Conservation (phyloP, 2,329 filamentous ascomycete species). For the Cytospora chrysosperma region DNA sequence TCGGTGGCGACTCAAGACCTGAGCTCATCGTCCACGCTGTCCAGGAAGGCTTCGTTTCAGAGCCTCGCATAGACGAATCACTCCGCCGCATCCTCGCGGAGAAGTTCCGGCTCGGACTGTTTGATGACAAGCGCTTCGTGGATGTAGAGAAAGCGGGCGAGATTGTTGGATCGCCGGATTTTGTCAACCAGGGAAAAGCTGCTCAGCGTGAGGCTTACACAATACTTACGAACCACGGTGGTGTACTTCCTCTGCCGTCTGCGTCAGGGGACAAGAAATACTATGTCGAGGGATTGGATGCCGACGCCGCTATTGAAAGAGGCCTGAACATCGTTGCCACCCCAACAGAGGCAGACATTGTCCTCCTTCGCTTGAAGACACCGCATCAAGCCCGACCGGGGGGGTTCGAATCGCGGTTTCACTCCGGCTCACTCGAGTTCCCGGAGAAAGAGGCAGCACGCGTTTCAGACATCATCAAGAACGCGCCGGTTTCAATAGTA, state of each 20-base stretch:
- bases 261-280: not conserved
- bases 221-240: constrained; percentile 27
- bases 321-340: constrained; percentile 35
- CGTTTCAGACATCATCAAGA: constrained; percentile 38
- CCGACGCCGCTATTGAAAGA: constrained; percentile 23
- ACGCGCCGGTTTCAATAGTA: constrained; percentile 39
- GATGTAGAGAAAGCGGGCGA: constrained; percentile 42
- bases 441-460: constrained; percentile 38
- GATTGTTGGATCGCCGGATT: constrained; percentile 46
- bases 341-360: constrained; percentile 41
- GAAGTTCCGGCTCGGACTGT: constrained; percentile 52
- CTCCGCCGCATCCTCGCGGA: constrained; percentile 47
- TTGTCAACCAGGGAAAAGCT: constrained; percentile 37
- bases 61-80: constrained; percentile 45
- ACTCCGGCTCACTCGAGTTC: constrained; percentile 42
- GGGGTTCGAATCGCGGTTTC: constrained; percentile 40
- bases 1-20: constrained; percentile 48
- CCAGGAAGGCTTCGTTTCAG: constrained; percentile 38
- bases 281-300: constrained; percentile 30
- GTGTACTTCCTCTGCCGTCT: not conserved
- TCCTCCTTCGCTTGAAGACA: constrained; percentile 39
- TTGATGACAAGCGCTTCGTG: constrained; percentile 52
- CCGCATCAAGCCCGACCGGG: constrained; percentile 42
- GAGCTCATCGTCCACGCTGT: constrained; percentile 51
- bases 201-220: constrained; percentile 34